These are phyloP conservation scores for Climacium dendroides DNA, from an alignment of 225 moss, liverwort and hornwort genomes.

Conservation along the genomic window DNA sequence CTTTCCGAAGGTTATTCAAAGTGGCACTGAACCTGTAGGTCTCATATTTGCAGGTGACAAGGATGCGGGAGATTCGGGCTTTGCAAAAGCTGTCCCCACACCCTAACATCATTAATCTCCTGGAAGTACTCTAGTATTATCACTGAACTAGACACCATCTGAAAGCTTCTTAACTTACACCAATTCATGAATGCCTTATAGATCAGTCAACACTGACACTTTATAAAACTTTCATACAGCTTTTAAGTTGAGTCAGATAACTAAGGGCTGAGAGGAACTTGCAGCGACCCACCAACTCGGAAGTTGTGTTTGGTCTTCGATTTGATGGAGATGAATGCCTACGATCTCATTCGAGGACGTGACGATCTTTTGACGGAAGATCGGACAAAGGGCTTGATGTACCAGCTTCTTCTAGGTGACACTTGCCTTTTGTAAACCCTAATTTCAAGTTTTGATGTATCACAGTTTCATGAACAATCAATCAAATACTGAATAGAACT, in stretches of 20 bases:
- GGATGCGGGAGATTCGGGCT: slow-evolving; percentile 65
- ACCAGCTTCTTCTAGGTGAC: slow-evolving; percentile 69
- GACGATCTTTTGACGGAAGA: slow-evolving; percentile 51
- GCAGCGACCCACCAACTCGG: slow-evolving; percentile 54
- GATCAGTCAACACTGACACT: neutral
- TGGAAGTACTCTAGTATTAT: slow-evolving; percentile 64
- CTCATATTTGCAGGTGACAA: slow-evolving; percentile 33
- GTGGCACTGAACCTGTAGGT: neutral
- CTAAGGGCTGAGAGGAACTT: neutral
- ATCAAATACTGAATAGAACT: neutral
- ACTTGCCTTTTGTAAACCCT: neutral
- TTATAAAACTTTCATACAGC: neutral
- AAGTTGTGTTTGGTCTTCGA: slow-evolving; percentile 76
- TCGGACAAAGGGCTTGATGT: slow-evolving; percentile 55
- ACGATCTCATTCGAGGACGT: slow-evolving; percentile 63
- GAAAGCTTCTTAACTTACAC: neutral
- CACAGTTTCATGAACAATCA: neutral
- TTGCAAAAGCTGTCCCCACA: slow-evolving; percentile 65
- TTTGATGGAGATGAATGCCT: slow-evolving; percentile 79
- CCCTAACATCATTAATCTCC: slow-evolving; percentile 76
- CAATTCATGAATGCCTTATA: neutral
- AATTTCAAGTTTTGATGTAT: neutral
- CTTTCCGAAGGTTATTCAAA: neutral
- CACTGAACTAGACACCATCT: neutral
- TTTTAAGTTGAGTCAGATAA: neutral